Percentiles rank a stretch among this genome's conserved stretches.
Conservation (phyloP, 345 rosid species). For the Viola odorata region DNA sequence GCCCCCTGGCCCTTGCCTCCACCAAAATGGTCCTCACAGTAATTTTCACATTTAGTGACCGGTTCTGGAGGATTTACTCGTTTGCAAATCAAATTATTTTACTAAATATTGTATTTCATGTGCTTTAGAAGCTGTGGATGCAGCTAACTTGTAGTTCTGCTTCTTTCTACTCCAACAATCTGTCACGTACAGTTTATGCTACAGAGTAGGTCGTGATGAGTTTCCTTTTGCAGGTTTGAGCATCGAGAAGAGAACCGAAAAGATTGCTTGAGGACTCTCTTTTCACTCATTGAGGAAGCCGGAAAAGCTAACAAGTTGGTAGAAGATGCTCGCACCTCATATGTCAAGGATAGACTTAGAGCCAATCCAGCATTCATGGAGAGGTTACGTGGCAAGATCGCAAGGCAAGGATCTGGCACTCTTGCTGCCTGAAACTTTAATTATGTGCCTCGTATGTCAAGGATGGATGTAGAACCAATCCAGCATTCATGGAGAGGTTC, state of each 20-base stretch:
- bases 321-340: constrained; percentile 59
- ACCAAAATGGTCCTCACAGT: too few relatives aligned
- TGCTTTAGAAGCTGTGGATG: too few relatives aligned
- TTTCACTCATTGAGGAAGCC: constrained; percentile 75
- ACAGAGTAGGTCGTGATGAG: not conserved
- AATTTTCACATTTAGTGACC: too few relatives aligned
- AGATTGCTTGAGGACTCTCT: constrained; percentile 82
- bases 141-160: too few relatives aligned
- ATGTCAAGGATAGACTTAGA: constrained; percentile 70
- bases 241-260: constrained; percentile 93
- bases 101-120: too few relatives aligned
- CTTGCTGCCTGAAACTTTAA: constrained; percentile 10
- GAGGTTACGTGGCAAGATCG: constrained; percentile 62
- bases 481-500: constrained; percentile 82
- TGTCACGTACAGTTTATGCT: too few relatives aligned
- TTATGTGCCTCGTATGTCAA: constrained; percentile 51
- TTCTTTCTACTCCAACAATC: not conserved
- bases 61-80: too few relatives aligned
- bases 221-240: constrained; percentile 59
- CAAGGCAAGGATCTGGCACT: constrained; percentile 33
- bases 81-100: too few relatives aligned
- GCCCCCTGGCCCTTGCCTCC: too few relatives aligned
- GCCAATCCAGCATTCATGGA: constrained; percentile 86
- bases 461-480: constrained; percentile 68
- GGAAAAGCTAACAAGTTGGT: constrained; percentile 74